Percentiles rank a stretch among this genome's conserved stretches.
These are phyloP conservation scores for Ogataea zsoltii DNA, from an alignment of 805 yeast species.

Conservation along the genomic window DNA sequence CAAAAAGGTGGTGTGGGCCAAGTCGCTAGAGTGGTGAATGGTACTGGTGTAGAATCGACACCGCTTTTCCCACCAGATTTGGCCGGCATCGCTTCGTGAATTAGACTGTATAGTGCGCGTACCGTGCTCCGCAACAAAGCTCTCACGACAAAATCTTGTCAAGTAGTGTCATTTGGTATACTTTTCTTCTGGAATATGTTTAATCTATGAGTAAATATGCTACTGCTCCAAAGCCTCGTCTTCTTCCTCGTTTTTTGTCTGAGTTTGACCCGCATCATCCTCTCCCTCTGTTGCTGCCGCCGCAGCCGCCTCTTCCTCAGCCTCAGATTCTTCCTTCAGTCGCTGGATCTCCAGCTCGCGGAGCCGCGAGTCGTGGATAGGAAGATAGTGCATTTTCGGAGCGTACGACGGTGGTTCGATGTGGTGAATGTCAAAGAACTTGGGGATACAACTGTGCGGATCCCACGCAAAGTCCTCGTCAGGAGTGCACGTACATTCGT, in stretches of 20 bases:
- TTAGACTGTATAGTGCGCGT: no score
- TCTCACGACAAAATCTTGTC: no score
- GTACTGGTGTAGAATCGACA: no score
- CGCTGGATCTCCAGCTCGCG: constrained; percentile 14
- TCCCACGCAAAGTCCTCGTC: constrained; percentile 52
- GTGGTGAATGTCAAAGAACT: constrained; percentile 39
- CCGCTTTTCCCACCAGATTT: no score
- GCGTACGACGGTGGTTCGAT: constrained; percentile 31
- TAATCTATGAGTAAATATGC: no score
- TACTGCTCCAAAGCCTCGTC: background rate
- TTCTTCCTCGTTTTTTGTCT: constrained; percentile 1
- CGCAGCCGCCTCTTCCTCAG: constrained; percentile 6
- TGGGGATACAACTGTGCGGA: constrained; percentile 49
- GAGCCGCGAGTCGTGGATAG: constrained; percentile 27
- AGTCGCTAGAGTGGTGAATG: constrained; percentile 34
- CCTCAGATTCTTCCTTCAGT: constrained; percentile 5
- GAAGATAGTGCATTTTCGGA: constrained; percentile 25
- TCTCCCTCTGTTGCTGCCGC: constrained; percentile 6
- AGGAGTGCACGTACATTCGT: constrained; percentile 53
- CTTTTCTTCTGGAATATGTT: no score
- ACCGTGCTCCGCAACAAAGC: no score
- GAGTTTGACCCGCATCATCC: constrained; percentile 5
- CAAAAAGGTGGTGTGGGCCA: constrained; percentile 35
- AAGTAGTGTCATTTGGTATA: no score
- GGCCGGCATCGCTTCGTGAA: no score